Percentiles rank a stretch among this genome's conserved stretches.
Conservation (phyloP, 2,329 filamentous ascomycete species). For the Septoria petroselini region DNA sequence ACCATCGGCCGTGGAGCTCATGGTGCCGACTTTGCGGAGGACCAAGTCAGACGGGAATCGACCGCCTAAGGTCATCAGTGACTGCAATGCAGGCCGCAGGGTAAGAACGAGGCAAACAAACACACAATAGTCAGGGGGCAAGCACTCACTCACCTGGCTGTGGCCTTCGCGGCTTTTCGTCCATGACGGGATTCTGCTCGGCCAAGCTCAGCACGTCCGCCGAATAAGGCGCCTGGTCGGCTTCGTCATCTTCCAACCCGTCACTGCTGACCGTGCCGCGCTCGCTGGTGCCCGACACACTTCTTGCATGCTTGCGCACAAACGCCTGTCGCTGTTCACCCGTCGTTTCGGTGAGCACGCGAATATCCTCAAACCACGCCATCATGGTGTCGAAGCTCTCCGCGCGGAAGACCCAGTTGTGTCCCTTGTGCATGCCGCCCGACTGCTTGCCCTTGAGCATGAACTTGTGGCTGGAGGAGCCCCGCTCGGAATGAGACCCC, state of each 20-base stretch:
- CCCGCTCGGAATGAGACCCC: conserved; percentile 79
- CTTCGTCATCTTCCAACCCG: conserved; percentile 68
- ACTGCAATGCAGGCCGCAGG: conserved; percentile 16
- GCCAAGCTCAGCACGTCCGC: conserved; percentile 51
- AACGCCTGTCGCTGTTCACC: conserved; percentile 86
- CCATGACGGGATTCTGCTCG: conserved; percentile 37
- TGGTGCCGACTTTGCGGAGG: conserved; percentile 62
- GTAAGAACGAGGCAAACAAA: conserved; percentile 21
- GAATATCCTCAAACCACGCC: conserved; percentile 93
- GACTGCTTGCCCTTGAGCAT: conserved; percentile 95
- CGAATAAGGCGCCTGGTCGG: conserved; percentile 63
- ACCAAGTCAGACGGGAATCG: conserved; percentile 94
- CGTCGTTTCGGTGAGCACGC: conserved; percentile 80
- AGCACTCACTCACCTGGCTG: conserved; percentile 68
- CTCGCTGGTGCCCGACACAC: conserved; percentile 63
- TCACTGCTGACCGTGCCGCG: conserved; percentile 64
- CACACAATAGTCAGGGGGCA: conserved; percentile 33
- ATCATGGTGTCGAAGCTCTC: conserved; percentile 88
- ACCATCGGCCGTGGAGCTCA: conserved; percentile 72
- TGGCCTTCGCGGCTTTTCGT: conserved; percentile 61
- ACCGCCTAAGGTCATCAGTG: conserved; percentile 44
- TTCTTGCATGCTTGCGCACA: conserved; percentile 76
- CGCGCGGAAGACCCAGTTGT: conserved; percentile 66
- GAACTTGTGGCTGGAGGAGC: conserved; percentile 91
- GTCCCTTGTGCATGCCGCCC: conserved; percentile 80